Base-by-base conservation (phyloP, 176 grass and related monocot genomes). In the Bolboschoenus planiculmis region DNA sequence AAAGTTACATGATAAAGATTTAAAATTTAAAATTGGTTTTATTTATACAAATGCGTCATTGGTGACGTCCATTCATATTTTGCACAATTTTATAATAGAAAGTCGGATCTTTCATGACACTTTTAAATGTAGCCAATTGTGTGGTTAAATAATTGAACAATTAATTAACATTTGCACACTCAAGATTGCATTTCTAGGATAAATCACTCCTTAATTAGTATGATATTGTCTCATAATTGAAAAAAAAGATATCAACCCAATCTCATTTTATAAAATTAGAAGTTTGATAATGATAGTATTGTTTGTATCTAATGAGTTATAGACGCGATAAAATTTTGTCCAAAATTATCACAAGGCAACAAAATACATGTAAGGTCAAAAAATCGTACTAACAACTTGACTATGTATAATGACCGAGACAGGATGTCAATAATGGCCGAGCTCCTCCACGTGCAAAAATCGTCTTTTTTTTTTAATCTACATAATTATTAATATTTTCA, bases 1-100 rank as follows among this genome's bases (percentile, higher is more conserved):
- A 63, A 81, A 81, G 77, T 37, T 53, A 13, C 43, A 60, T 63
- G 50, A 42, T 63, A 81, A 42, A 15, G n/a, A 57, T n/a, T n/a
- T 79, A 4, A 33, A 18, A 56, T 57, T 34, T n/a, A 31, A 59
- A 50, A 48, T 39, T 75, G 43, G 43, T 5, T 9, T 39, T 10
- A 0, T 74, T 46, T 75, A 21, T 37, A 56, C 1, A 30, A n/a
- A 6, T 58, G 55, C 55, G 79, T 81, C 79, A 58, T 24, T 62
- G 13, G 79, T 81, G 79, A 81, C 56, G 50, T 61, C 18, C 0
- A 44, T 42, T 10, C 16, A 0, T 20, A 14, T 14, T 61, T 60
- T 81, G 18, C 13, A 44, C 24, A 40, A 62, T 61, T 26, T 40
- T 63, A 26, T 81, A 81, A 58, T 81, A 46, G 24, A 3, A 63